Evolutionary conservation across 352 stramenopile genomes (phyloP), one percentile per base, ranked within the genome.

Genomic region (Aphanomyces euteiches): DNA sequence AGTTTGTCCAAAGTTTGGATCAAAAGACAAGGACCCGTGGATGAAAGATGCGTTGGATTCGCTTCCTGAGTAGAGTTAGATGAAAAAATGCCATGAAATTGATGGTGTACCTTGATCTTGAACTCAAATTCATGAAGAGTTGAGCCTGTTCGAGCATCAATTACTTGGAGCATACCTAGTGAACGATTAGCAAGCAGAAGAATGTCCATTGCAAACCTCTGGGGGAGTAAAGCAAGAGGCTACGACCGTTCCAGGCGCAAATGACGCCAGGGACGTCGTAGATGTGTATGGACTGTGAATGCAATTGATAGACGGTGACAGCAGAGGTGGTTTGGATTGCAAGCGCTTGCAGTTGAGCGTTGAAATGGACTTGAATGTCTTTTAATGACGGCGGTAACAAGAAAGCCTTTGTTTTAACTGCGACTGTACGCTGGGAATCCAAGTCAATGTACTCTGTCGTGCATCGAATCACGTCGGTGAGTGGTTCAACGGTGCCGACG

Each of bases 371-470:
- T 28, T 28, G 28, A 2, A 28, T 28, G 28, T 28, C 28, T 28
- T 28, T 28, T 28, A 2, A 28, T 28, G 28, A 28, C 2, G 28
- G 28, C 28, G 28, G 28, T 28, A 28, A 28, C 28, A 2, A 2
- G 28, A 28, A 28, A 28, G 28, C 2, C 28, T 28, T 28, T 28
- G 28, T 28, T 28, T 28, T 28, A 28, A 28, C 28, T 28, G 28
- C 28, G 28, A 28, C 28, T 28, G 28, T 2, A 28, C 28, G 28
- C 50, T 13, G n/a, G 50, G 28, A n/a, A 19, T 58, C 50, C 50
- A 58, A 40, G 54, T 61, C 54, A 7, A 61, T n/a, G 21, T 21
- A 21, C n/a, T 58, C 50, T 3, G 50, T 19, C 37, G 50, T 58
- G 50, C 50, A 58, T 19, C 50, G n/a, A 21, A 38, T 34, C 8